Conservation (phyloP, 192 early-diverging fungal genomes). For the Mortierella hygrophila region DNA sequence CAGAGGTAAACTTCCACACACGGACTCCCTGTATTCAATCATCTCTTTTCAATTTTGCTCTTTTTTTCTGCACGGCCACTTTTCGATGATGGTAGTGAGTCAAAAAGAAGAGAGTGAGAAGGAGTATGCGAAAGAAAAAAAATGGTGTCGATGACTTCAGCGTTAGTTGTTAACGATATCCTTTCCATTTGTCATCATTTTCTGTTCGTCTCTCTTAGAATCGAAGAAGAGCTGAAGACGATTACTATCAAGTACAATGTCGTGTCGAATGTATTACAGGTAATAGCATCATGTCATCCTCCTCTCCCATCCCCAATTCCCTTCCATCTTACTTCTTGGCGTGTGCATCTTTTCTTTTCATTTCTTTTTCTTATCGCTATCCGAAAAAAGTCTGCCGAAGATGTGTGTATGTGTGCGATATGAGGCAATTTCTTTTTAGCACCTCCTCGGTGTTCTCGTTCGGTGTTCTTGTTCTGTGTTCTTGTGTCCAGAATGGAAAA, state of each 20-base stretch:
- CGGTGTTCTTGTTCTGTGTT: background rate
- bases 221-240: conserved; percentile 40
- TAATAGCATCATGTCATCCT: conserved; percentile 1
- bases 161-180: background rate
- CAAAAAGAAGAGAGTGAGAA: background rate
- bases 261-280: conserved; percentile 47
- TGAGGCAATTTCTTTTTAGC: background rate
- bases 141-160: background rate
- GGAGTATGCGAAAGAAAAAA: background rate
- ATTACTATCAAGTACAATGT: conserved; percentile 44
- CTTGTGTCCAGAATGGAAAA: background rate
- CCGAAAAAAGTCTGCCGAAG: background rate
- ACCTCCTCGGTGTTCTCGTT: background rate
- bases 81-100: background rate
- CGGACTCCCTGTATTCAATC: too few relatives aligned
- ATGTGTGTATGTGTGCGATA: background rate
- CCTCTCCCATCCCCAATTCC: background rate
- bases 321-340: background rate
- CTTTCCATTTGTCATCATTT: background rate
- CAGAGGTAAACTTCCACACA: background rate
- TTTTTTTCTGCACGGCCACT: background rate
- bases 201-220: background rate
- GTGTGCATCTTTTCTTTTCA: background rate
- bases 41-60: background rate
- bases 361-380: background rate